These are phyloP conservation scores for Uncinocarpus reesii DNA, from an alignment of 2,329 filamentous ascomycete genomes.

Conservation along the genomic window DNA sequence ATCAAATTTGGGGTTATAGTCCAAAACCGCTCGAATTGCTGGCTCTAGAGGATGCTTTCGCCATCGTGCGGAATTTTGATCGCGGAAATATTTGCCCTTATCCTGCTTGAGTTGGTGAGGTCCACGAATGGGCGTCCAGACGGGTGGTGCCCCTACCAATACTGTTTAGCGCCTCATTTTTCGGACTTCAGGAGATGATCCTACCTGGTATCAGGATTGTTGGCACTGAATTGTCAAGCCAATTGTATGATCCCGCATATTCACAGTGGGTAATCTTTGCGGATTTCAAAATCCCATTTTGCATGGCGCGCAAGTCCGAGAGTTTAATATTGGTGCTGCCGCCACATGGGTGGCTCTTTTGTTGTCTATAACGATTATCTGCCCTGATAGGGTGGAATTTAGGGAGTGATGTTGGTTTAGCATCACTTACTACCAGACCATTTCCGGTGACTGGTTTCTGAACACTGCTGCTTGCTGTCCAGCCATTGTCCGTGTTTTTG, in stretches of 20 bases:
- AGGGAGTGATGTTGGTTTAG: too few species aligned
- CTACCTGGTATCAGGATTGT: slow-evolving; percentile 41
- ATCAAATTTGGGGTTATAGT: slow-evolving; percentile 29
- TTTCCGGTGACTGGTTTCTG: too few species aligned
- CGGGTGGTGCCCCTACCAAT: slow-evolving; percentile 40
- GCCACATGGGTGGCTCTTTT: not conserved
- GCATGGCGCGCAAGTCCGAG: slow-evolving; percentile 8
- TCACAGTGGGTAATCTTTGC: slow-evolving; percentile 31
- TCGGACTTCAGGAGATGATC: slow-evolving; percentile 6
- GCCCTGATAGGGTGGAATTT: not conserved
- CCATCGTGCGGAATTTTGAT: slow-evolving; percentile 32
- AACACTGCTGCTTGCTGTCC: too few species aligned
- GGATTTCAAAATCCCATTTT: not conserved
- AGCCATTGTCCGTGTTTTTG: too few species aligned
- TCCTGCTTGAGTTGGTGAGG: slow-evolving; percentile 35
- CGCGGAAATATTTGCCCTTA: slow-evolving; percentile 36
- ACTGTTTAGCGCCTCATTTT: not conserved
- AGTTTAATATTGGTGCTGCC: not conserved
- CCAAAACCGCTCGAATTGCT: slow-evolving; percentile 36
- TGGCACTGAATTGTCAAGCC: slow-evolving; percentile 31
- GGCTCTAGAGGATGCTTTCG: slow-evolving; percentile 37
- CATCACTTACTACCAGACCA: too few species aligned
- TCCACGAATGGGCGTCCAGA: slow-evolving; percentile 39
- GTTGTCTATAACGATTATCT: not conserved
- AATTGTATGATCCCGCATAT: slow-evolving; percentile 46